Evolutionary conservation across 306 rosid genomes (phyloP).

Genomic region (Prunus padus): DNA sequence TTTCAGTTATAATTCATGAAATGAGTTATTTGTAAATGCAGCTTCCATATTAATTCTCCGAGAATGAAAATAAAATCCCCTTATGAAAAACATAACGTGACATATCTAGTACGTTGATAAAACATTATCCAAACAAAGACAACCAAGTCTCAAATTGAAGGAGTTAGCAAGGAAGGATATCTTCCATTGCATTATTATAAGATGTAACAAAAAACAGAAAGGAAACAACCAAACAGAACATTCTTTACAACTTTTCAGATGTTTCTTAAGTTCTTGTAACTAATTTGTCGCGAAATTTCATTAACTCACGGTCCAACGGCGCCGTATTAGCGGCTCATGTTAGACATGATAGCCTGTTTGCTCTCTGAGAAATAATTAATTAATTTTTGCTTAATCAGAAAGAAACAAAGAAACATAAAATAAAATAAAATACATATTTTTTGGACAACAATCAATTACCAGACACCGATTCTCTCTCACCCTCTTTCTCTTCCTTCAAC

Average conservation of each 20-base stretch:
- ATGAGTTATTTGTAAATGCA: fast-evolving
- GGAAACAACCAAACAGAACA: not conserved
- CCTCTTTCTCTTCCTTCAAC: not conserved
- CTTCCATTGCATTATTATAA: too few relatives aligned
- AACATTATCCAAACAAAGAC: too few relatives aligned
- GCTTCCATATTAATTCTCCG: fast-evolving
- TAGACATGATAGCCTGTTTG: too few relatives aligned
- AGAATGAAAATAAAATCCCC: fast-evolving
- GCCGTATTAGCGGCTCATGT: not conserved
- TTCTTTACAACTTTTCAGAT: not conserved
- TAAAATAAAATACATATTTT: not conserved
- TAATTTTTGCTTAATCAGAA: not conserved
- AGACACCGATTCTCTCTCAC: not conserved
- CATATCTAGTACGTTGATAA: too few relatives aligned
- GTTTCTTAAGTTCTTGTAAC: not conserved
- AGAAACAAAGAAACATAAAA: not conserved
- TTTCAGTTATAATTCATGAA: too few relatives aligned
- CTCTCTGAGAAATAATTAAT: not conserved
- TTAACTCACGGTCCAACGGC: not conserved
- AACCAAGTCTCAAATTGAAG: not conserved
- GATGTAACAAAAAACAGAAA: not conserved
- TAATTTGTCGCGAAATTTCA: not conserved
- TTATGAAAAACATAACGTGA: too few relatives aligned
- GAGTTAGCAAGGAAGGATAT: not conserved
- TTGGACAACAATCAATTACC: not conserved